phyloP scores from a whole-genome alignment of 2,329 filamentous ascomycete genomes.

The Colletotrichum sp. region DNA sequence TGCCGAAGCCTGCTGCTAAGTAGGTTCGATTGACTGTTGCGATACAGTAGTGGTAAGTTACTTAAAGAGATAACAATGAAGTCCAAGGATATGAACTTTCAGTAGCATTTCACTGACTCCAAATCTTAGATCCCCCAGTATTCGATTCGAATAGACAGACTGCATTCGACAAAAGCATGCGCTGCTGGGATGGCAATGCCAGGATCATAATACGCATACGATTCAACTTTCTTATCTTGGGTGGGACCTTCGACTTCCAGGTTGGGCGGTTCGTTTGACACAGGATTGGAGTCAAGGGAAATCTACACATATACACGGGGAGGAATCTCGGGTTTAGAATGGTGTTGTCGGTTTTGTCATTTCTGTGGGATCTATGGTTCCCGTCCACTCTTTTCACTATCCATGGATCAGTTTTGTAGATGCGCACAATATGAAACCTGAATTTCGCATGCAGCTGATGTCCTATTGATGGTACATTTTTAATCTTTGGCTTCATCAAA shows the following conservation, averaged over 20 bases:
- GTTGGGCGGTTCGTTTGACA: neutral
- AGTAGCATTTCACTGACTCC: neutral
- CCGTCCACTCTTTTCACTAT: neutral
- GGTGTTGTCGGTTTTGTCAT: neutral
- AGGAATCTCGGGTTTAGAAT: neutral
- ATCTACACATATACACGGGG: rapidly evolving
- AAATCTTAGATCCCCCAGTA: neutral
- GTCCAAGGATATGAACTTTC: neutral
- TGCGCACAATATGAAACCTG: neutral
- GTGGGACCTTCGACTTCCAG: neutral
- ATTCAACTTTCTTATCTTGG: neutral
- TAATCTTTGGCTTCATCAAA: neutral
- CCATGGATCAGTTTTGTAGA: neutral
- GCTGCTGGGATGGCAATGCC: neutral
- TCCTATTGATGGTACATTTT: neutral
- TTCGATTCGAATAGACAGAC: neutral
- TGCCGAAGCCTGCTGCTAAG: neutral
- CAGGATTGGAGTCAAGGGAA: neutral
- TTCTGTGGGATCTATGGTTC: neutral
- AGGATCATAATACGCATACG: neutral
- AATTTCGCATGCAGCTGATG: neutral
- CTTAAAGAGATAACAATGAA: neutral
- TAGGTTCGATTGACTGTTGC: neutral
- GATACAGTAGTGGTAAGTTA: neutral
- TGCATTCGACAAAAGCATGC: neutral